phyloP scores from a whole-genome alignment of 2,329 filamentous ascomycete species.

The Fusarium euwallaceae region DNA sequence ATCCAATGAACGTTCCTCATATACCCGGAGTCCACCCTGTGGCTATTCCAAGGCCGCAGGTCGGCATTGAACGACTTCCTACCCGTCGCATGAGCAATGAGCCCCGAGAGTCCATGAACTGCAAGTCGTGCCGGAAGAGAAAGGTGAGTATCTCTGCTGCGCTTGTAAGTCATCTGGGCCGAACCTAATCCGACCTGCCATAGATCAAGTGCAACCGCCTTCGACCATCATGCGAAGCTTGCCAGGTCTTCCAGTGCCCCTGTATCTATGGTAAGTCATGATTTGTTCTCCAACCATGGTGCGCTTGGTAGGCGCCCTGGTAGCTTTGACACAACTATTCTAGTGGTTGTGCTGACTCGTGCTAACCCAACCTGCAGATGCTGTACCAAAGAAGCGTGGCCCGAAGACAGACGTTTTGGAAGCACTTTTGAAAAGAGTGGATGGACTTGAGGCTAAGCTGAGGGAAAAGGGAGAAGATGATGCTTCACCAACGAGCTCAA shows the following conservation, averaged over 20 bases:
- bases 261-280: constrained; percentile 83
- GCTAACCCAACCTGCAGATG: constrained; percentile 67
- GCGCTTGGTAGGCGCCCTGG: not conserved
- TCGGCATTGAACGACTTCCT: constrained; percentile 84
- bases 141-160: constrained; percentile 70
- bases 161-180: not conserved
- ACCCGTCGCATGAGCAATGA: constrained; percentile 79
- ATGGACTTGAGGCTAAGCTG: constrained; percentile 84
- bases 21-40: constrained; percentile 61
- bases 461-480: constrained; percentile 72
- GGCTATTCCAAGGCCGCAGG: constrained; percentile 79
- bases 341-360: constrained; percentile 1
- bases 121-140: constrained; percentile 92
- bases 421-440: constrained; percentile 85
- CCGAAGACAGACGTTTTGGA: constrained; percentile 92
- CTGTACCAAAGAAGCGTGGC: constrained; percentile 88
- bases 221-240: constrained; percentile 87
- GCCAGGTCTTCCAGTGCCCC: constrained; percentile 88
- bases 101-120: constrained; percentile 92
- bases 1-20: constrained; percentile 58
- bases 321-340: not conserved
- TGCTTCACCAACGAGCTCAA: constrained; percentile 42
- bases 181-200: constrained; percentile 17
- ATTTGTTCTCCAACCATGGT: not conserved
- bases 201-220: constrained; percentile 94